phyloP scores from a whole-genome alignment of 176 grass and related monocot genomes.

The Calamus simplicifolius region DNA sequence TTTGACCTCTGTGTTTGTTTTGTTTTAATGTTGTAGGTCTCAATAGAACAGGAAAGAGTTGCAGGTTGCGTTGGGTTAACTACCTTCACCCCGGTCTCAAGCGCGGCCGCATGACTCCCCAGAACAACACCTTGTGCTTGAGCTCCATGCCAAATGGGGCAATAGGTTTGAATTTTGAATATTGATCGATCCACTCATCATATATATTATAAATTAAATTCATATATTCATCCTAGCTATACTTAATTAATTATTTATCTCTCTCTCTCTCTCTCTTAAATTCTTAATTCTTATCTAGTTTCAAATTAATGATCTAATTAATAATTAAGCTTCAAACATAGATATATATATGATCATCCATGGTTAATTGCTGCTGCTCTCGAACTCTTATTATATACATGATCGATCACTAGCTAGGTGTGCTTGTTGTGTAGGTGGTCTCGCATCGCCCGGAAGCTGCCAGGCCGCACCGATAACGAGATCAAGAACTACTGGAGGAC shows the following conservation, averaged over 20 bases:
- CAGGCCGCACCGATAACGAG: constrained; percentile 98
- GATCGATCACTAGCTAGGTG: no score
- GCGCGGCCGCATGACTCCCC: constrained; percentile 69
- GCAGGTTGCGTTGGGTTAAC: constrained; percentile 82
- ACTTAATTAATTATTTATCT: no score
- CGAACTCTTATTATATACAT: no score
- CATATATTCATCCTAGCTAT: no score
- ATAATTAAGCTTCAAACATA: no score
- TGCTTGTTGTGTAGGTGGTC: constrained; percentile 48
- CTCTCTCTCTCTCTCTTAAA: no score
- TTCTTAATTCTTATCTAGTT: no score
- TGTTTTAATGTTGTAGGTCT: constrained; percentile 52
- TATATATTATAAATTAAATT: no score
- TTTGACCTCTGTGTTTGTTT: neutral
- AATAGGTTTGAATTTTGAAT: constrained; percentile 53
- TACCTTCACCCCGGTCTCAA: constrained; percentile 84
- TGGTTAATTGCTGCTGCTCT: no score
- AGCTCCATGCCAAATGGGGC: constrained; percentile 73
- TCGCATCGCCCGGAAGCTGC: constrained; percentile 74
- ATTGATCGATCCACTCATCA: neutral
- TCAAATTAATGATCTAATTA: no score
- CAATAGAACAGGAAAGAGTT: constrained; percentile 85
- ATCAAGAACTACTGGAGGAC: constrained; percentile 99
- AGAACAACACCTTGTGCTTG: constrained; percentile 71
- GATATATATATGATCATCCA: no score